Evolutionary conservation across 1,284 basidiomycete species (phyloP).

Genomic region (Ceratobasidium papillatum): DNA sequence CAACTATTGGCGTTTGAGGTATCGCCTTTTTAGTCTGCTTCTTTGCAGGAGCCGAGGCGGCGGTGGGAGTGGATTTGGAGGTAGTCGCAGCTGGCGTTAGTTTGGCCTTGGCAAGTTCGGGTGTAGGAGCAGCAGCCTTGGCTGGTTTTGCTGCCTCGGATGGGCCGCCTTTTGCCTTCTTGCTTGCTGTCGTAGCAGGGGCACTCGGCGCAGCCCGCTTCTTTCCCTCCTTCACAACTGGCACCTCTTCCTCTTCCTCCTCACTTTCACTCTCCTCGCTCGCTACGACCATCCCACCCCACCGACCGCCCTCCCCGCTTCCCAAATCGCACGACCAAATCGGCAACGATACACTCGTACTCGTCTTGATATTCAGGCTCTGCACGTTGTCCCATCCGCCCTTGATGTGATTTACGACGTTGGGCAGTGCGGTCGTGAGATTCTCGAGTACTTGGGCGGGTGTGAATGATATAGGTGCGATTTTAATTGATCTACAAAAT

Average conservation of each 20-base stretch:
- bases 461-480: slow-evolving; percentile 79
- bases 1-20: slow-evolving; percentile 22
- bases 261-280: slow-evolving; percentile 42
- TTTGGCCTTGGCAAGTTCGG: slow-evolving; percentile 44
- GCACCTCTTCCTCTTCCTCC: slow-evolving; percentile 41
- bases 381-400: slow-evolving; percentile 94
- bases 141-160: slow-evolving; percentile 41
- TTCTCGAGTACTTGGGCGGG: slow-evolving; percentile 81
- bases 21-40: slow-evolving; percentile 12
- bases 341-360: slow-evolving; percentile 82
- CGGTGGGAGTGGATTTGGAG: not conserved
- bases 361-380: slow-evolving; percentile 91
- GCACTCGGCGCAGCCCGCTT: slow-evolving; percentile 48
- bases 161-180: slow-evolving; percentile 45
- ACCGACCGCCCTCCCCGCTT: slow-evolving; percentile 66
- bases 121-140: slow-evolving; percentile 43
- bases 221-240: slow-evolving; percentile 50
- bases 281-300: slow-evolving; percentile 59
- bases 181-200: slow-evolving; percentile 49
- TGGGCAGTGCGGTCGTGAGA: slow-evolving; percentile 80
- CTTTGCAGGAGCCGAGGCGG: not conserved
- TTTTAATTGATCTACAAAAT: slow-evolving; percentile 78
- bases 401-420: slow-evolving; percentile 71
- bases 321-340: slow-evolving; percentile 86
- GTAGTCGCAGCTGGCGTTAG: slow-evolving; percentile 26